Percentiles rank a stretch among this genome's conserved stretches.
Evolutionary conservation across 1,284 basidiomycete genomes (phyloP).

Genomic region (Trichosporon ovoides): DNA sequence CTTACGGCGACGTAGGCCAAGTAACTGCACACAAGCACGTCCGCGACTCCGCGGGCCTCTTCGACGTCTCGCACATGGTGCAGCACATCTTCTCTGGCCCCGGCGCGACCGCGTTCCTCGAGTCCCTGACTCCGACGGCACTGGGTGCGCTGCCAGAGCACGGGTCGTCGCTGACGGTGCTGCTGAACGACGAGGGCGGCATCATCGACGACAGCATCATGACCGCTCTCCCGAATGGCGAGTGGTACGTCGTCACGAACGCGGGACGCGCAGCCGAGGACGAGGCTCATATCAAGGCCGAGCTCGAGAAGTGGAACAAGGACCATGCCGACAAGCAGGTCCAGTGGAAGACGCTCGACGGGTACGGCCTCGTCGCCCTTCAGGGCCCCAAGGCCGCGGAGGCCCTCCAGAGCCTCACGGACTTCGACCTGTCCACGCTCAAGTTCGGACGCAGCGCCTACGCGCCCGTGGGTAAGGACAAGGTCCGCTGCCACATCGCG

Average conservation of each 20-base stretch:
- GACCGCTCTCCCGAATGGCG: constrained; percentile 67
- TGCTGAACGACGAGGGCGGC: constrained; percentile 82
- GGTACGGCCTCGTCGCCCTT: constrained; percentile 83
- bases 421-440: constrained; percentile 61
- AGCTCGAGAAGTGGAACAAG: constrained; percentile 70
- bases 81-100: constrained; percentile 77
- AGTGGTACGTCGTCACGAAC: constrained; percentile 95
- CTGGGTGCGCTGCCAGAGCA: constrained; percentile 64
- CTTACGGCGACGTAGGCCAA: constrained; percentile 77
- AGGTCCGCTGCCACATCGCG: constrained; percentile 80
- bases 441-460: constrained; percentile 77
- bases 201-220: constrained; percentile 91
- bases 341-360: constrained; percentile 72
- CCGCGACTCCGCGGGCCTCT: constrained; percentile 75
- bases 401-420: constrained; percentile 68
- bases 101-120: constrained; percentile 69
- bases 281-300: constrained; percentile 66
- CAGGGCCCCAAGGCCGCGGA: constrained; percentile 83
- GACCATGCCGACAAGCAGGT: constrained; percentile 60
- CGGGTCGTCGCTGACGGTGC: constrained; percentile 74
- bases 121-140: constrained; percentile 77
- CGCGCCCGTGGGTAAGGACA: constrained; percentile 57
- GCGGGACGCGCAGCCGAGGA: constrained; percentile 81
- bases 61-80: constrained; percentile 98
- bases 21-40: constrained; percentile 90